Base-by-base conservation (phyloP, 108 stramenopile genomes). In the Cyclotella cryptica region DNA sequence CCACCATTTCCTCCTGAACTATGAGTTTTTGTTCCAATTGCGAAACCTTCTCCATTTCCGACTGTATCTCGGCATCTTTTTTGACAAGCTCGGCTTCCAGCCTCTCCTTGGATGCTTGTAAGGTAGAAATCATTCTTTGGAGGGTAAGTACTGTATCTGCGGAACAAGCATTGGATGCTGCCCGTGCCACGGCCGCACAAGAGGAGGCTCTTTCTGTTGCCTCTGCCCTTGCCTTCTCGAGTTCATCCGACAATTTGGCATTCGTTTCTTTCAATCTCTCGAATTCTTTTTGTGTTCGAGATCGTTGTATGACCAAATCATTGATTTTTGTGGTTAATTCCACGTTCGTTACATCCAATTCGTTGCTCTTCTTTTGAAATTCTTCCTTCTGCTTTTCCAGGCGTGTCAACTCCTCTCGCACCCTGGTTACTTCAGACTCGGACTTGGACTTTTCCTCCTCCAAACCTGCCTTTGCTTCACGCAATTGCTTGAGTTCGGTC, bases 301-400 rank as follows among this genome's bases (percentile, higher is more conserved):
- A 52, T 11, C 49, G 67, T 39, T 51, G 49, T 19, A 68, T 52
- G 10, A 68, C 67, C 49, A 68, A 68, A 68, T 68, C 67, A 51
- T 49, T 29, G 8, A 41, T 35, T 21, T 43, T 68, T 17, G 10
- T 9, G 7, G 10, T 52, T 27, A 68, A 35, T 30, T 68, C 49
- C 27, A 10, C 67, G 52, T 51, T 68, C 10, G 51, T 52, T 9
- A 35, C 30, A 24, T 53, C 46, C 0, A 60, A 41, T 2, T 60
- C 41, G 26, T 47, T 72, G 14, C 19, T 61, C 2, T 54, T 58
- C 53, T 43, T 58, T 41, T 54, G 42, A 41, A 28, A 65, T 26
- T 65, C 44, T 45, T 29, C 21, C 21, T 45, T 55, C 40, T 70
- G 44, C 22, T 61, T 14, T 22, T 62, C 44, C 12, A 73, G 24